These are phyloP conservation scores for Achaetomium macrosporum DNA, from an alignment of 2,329 filamentous ascomycete species.

Conservation along the genomic window DNA sequence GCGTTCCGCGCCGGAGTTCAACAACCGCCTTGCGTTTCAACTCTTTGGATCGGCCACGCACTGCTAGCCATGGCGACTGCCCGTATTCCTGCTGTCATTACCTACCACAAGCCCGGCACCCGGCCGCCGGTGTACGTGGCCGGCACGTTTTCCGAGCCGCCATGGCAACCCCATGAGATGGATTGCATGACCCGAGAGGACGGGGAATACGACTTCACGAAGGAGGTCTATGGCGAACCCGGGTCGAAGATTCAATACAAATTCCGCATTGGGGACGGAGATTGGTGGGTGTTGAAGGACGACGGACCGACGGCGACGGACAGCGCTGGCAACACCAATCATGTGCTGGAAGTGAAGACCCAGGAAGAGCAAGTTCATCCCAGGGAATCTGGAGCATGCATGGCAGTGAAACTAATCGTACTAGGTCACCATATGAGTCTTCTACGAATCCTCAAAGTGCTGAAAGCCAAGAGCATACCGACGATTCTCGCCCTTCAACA, in stretches of 20 bases:
- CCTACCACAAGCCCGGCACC: slow-evolving; percentile 53
- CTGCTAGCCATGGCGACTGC: slow-evolving; percentile 30
- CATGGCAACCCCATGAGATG: slow-evolving; percentile 67
- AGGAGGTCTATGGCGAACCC: slow-evolving; percentile 48
- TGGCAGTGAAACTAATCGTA: not conserved
- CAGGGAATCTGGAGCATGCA: not conserved
- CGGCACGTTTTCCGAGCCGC: slow-evolving; percentile 60
- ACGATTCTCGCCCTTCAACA: not conserved
- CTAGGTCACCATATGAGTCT: not conserved
- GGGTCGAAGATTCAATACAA: slow-evolving; percentile 67
- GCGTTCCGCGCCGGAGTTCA: too few species aligned
- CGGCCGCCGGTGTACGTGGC: slow-evolving; percentile 65
- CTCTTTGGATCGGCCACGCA: not conserved
- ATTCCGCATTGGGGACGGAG: slow-evolving; percentile 59
- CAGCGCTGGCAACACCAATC: slow-evolving; percentile 43
- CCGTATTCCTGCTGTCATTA: slow-evolving; percentile 49
- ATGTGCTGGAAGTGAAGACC: slow-evolving; percentile 35
- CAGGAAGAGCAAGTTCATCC: slow-evolving; percentile 13
- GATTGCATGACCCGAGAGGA: slow-evolving; percentile 42
- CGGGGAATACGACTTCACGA: slow-evolving; percentile 54
- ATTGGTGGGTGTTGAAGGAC: slow-evolving; percentile 68
- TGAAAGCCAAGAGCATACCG: not conserved
- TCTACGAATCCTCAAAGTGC: not conserved
- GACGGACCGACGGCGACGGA: slow-evolving; percentile 47
- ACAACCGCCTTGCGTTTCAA: not conserved